These are phyloP conservation scores for Metahyphopichia silvanorum DNA, from an alignment of 805 yeast species.

Conservation along the genomic window DNA sequence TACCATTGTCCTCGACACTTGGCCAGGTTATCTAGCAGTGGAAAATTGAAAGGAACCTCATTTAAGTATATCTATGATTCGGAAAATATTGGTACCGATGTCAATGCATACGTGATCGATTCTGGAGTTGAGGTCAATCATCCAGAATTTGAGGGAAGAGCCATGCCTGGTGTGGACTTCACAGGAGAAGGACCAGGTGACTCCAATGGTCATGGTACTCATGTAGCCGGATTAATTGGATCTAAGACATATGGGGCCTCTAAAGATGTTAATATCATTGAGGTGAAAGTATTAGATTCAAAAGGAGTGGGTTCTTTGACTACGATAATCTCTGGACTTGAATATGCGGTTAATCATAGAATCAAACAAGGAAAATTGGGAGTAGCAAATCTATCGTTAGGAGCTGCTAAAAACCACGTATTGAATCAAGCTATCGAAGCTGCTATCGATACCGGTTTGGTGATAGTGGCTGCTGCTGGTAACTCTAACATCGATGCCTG, in stretches of 20 bases:
- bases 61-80: conserved; percentile 48
- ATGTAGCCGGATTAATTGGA: conserved; percentile 53
- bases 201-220: conserved; percentile 56
- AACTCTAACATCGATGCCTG: conserved; percentile 79
- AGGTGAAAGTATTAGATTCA: conserved; percentile 68
- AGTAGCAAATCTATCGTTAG: conserved; percentile 78
- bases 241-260: conserved; percentile 52
- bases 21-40: conserved; percentile 56
- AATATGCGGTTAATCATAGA: conserved; percentile 63
- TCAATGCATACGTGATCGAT: conserved; percentile 78
- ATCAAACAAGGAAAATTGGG: conserved; percentile 33
- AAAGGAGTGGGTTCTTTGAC: conserved; percentile 71
- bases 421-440: conserved; percentile 75
- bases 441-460: conserved; percentile 68
- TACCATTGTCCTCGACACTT: conserved; percentile 60
- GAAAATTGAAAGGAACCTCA: conserved; percentile 12
- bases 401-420: conserved; percentile 64
- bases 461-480: conserved; percentile 84
- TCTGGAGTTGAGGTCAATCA: conserved; percentile 69
- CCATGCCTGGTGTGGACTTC: conserved; percentile 55
- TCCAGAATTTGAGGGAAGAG: conserved; percentile 65
- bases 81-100: conserved; percentile 50
- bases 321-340: conserved; percentile 62
- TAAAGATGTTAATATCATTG: conserved; percentile 55
- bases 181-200: conserved; percentile 58